Conservation (phyloP, 495 filamentous ascomycete genomes). For the Tuber borchii region DNA sequence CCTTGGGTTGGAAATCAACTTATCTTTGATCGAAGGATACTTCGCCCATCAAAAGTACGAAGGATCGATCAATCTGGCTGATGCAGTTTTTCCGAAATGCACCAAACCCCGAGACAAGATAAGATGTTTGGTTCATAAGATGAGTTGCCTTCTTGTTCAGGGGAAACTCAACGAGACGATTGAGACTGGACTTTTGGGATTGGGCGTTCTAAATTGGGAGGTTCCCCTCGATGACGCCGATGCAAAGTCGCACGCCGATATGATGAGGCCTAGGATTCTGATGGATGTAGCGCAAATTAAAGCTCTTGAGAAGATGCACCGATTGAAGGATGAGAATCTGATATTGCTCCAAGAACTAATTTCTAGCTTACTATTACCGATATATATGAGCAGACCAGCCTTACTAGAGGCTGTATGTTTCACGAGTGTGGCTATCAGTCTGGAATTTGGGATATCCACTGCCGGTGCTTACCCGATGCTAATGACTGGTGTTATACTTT, state of each 20-base stretch:
- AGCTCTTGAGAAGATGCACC: constrained; percentile 35
- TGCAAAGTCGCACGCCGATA: constrained; percentile 35
- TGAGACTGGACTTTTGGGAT: constrained; percentile 38
- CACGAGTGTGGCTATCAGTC: constrained; percentile 40
- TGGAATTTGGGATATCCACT: constrained; percentile 40
- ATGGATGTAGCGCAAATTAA: constrained; percentile 38
- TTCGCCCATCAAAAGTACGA: constrained; percentile 42
- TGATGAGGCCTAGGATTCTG: constrained; percentile 40
- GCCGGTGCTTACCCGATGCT: constrained; percentile 39
- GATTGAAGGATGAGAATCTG: constrained; percentile 39
- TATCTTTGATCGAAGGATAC: constrained; percentile 41
- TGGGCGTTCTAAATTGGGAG: constrained; percentile 39
- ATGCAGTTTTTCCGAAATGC: constrained; percentile 37
- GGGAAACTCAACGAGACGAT: constrained; percentile 41
- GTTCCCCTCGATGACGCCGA: constrained; percentile 40
- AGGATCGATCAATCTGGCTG: constrained; percentile 36
- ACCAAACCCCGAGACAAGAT: constrained; percentile 38
- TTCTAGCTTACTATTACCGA: constrained; percentile 37
- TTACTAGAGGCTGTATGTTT: constrained; percentile 41
- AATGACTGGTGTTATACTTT: constrained; percentile 41
- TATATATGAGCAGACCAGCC: constrained; percentile 40
- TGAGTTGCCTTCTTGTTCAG: constrained; percentile 41
- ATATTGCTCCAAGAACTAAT: constrained; percentile 42
- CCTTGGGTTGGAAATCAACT: constrained; percentile 37
- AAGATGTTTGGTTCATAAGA: constrained; percentile 40